Conservation (phyloP, 1,284 basidiomycete species). For the Thelephora terrestris region DNA sequence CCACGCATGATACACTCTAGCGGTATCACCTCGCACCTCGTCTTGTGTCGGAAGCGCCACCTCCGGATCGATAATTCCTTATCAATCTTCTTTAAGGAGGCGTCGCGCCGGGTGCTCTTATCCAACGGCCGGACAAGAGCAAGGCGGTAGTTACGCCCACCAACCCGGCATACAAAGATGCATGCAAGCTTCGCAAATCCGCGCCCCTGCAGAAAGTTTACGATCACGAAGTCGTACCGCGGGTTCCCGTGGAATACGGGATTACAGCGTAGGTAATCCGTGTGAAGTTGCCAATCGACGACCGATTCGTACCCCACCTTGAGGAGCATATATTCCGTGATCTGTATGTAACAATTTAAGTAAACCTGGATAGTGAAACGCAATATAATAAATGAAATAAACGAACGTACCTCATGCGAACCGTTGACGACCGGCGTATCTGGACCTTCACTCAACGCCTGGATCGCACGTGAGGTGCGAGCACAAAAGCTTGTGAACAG, state of each 20-base stretch:
- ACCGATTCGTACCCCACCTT: constrained; percentile 1
- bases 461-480: no score
- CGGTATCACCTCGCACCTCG: constrained; percentile 15
- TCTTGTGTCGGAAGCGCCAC: not conserved
- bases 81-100: not conserved
- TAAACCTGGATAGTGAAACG: no score
- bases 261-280: constrained; percentile 14
- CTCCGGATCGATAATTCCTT: not conserved
- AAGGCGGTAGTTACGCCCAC: not conserved
- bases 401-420: not conserved
- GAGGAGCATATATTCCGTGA: not conserved
- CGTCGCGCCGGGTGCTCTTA: not conserved
- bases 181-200: constrained; percentile 15
- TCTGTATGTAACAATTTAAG: not conserved
- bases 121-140: not conserved
- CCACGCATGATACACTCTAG: constrained; percentile 20
- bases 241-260: constrained; percentile 19
- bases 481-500: no score
- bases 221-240: constrained; percentile 22
- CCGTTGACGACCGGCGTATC: not conserved
- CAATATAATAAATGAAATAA: not conserved
- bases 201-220: constrained; percentile 10
- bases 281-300: not conserved
- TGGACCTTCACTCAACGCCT: not conserved
- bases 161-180: not conserved